Conservation (phyloP, 2,329 filamentous ascomycete genomes). For the Aspergillaceae sp. region DNA sequence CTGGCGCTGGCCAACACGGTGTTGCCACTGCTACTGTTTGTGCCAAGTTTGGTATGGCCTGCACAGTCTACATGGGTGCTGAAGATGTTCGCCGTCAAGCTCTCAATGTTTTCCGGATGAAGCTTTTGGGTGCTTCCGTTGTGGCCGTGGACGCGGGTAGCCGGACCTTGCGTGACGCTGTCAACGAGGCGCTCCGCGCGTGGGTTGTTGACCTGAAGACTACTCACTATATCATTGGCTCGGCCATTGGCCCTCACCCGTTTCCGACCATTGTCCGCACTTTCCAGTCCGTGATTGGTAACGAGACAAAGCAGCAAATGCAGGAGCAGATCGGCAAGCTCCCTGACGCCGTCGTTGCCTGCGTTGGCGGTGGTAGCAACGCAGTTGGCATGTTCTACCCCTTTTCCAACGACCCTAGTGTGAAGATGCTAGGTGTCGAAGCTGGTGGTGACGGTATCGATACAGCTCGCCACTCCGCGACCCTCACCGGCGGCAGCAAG, state of each 20-base stretch:
- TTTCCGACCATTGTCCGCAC: conserved; percentile 96
- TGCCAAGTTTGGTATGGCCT: conserved; percentile 97
- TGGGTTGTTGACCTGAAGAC: conserved; percentile 91
- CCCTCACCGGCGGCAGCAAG: conserved; percentile 74
- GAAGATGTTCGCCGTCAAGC: conserved; percentile 95
- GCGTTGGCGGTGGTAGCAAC: conserved; percentile 91
- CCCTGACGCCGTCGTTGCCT: conserved; percentile 91
- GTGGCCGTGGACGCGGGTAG: conserved; percentile 88
- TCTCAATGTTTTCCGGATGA: conserved; percentile 97
- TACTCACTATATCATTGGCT: conserved; percentile 97
- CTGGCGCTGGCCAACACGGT: conserved; percentile 93
- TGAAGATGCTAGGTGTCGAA: conserved; percentile 88
- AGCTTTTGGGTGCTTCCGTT: conserved; percentile 85
- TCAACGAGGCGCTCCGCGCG: conserved; percentile 88
- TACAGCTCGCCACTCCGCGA: conserved; percentile 77
- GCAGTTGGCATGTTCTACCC: conserved; percentile 98
- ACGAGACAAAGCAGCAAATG: conserved; percentile 92
- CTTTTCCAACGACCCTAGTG: conserved; percentile 73
- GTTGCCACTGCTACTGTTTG: conserved; percentile 96
- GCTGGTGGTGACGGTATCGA: conserved; percentile 89
- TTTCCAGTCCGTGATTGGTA: conserved; percentile 93
- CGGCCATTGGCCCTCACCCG: conserved; percentile 92
- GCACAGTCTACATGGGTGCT: conserved; percentile 96
- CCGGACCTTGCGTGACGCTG: conserved; percentile 72
- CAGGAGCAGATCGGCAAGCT: conserved; percentile 73